Evolutionary conservation across 208 protist genomes (phyloP).

Genomic region (Crithidia brevicula): DNA sequence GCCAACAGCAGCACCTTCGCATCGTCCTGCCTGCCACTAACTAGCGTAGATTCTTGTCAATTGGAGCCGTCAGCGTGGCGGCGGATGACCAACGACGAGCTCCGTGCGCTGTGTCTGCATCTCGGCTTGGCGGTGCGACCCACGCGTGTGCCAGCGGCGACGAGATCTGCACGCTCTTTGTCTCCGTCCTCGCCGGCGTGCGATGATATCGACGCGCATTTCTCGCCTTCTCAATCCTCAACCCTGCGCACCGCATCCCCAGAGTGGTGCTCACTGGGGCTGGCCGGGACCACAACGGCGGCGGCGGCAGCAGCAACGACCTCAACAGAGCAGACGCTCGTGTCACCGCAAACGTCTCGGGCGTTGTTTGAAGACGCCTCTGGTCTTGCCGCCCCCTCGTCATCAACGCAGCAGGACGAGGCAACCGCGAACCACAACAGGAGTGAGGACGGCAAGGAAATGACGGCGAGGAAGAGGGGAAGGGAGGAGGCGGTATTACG

Average conservation of each 20-base stretch:
- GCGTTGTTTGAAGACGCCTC: neutral
- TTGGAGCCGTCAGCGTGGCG: slow-evolving; percentile 16
- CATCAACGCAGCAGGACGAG: neutral
- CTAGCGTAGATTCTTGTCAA: neutral
- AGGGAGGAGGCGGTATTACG: neutral
- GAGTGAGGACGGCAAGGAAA: too few species aligned
- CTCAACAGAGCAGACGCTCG: neutral
- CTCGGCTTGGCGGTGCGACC: slow-evolving; percentile 17
- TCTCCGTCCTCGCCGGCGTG: neutral
- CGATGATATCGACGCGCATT: too few species aligned
- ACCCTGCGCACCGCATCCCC: neutral
- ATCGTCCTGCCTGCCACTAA: too few species aligned
- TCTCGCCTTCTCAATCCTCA: too few species aligned
- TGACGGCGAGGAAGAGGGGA: neutral
- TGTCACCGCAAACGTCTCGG: neutral
- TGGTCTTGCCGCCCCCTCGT: neutral
- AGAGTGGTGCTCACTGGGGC: neutral
- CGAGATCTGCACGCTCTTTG: neutral
- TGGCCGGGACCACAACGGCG: neutral
- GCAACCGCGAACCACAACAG: too few species aligned
- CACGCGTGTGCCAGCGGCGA: neutral
- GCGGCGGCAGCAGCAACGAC: too few species aligned
- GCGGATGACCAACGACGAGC: slow-evolving; percentile 29
- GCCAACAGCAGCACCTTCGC: too few species aligned
- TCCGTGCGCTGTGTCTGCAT: slow-evolving; percentile 20